These are phyloP conservation scores for Phytophthora cryptogea DNA, from an alignment of 352 stramenopile genomes.

Conservation along the genomic window DNA sequence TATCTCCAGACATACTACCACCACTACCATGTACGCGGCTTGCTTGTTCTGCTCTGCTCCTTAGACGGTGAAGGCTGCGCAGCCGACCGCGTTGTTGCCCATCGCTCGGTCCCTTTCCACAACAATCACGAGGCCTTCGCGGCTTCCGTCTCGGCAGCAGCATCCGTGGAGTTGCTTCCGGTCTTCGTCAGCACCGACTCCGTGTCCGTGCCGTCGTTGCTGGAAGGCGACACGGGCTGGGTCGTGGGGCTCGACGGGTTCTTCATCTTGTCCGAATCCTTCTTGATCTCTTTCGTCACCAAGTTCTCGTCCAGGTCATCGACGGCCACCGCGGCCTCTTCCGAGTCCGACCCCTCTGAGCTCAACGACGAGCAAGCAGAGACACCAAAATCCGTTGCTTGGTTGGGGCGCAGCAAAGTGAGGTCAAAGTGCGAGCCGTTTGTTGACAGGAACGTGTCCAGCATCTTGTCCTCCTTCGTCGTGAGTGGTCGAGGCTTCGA, in stretches of 20 bases:
- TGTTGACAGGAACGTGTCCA: constrained; percentile 51
- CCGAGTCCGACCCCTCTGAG: constrained; percentile 30
- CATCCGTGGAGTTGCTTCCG: constrained; percentile 21
- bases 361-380: constrained; percentile 68
- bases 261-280: constrained; percentile 17
- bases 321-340: constrained; percentile 38
- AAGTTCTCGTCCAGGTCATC: constrained; percentile 35
- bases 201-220: constrained; percentile 29
- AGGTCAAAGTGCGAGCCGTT: constrained; percentile 76
- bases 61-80: constrained; percentile 9
- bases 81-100: constrained; percentile 19
- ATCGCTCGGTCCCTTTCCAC: constrained; percentile 18
- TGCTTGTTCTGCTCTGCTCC: constrained; percentile 22
- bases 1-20: constrained; percentile 30
- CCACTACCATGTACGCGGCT: constrained; percentile 24
- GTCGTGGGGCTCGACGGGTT: constrained; percentile 16
- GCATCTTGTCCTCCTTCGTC: constrained; percentile 39
- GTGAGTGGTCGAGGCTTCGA: constrained; percentile 25
- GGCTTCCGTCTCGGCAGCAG: constrained; percentile 16
- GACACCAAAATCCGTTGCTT: constrained; percentile 68
- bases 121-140: constrained; percentile 32
- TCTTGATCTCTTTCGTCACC: constrained; percentile 14
- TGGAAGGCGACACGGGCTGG: constrained; percentile 33
- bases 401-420: constrained; percentile 66
- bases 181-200: constrained; percentile 28